Evolutionary conservation across 225 moss, liverwort and hornwort species (phyloP).

Genomic region (Neckera pumila): DNA sequence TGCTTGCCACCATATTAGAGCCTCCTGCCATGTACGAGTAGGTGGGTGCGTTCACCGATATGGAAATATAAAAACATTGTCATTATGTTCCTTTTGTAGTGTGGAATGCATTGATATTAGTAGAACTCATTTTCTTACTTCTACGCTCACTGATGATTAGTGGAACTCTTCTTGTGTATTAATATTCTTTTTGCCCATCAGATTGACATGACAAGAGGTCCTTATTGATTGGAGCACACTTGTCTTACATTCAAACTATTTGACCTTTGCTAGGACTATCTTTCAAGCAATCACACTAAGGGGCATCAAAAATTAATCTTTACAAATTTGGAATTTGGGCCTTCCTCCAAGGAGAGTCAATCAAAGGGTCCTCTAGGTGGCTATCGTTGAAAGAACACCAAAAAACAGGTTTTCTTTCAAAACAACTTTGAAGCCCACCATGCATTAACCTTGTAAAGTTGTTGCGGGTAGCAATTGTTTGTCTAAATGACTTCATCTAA

Average conservation of each 20-base stretch:
- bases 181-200: fast-evolving
- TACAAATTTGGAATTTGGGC: fast-evolving
- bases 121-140: neutral
- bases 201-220: fast-evolving
- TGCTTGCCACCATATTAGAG: neutral
- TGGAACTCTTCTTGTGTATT: neutral
- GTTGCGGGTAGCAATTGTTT: fast-evolving
- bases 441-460: neutral
- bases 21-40: fast-evolving
- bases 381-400: fast-evolving
- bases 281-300: neutral
- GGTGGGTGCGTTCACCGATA: neutral
- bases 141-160: fast-evolving
- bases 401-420: fast-evolving
- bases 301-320: neutral
- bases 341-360: fast-evolving
- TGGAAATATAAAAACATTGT: neutral
- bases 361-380: fast-evolving
- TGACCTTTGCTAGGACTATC: fast-evolving
- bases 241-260: neutral
- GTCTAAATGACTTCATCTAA: neutral
- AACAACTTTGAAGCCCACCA: fast-evolving
- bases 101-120: too few species aligned
- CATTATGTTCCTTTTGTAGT: neutral
- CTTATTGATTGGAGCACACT: fast-evolving